A percentile compares a stretch with the other conserved stretches of the same genome.
phyloP scores from a whole-genome alignment of 176 grass and related monocot species.

The Zizania latifolia region DNA sequence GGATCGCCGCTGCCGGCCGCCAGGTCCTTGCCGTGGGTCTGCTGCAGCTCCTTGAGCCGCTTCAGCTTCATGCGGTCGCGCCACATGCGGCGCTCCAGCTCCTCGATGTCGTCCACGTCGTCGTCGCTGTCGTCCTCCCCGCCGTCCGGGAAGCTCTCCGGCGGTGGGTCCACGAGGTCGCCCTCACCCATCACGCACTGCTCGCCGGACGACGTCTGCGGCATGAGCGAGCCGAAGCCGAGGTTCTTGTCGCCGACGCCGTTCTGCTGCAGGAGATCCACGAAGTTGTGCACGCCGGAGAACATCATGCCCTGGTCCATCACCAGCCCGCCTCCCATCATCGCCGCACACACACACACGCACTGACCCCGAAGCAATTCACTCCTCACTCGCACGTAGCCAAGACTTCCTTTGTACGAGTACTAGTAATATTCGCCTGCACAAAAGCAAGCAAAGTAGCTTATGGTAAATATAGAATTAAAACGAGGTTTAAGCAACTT shows the following conservation, averaged over 20 bases:
- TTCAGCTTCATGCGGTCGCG: conserved; percentile 79
- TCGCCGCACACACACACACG: background rate
- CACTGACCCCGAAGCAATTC: background rate
- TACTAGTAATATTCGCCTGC: conserved; percentile 25
- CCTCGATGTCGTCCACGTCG: conserved; percentile 78
- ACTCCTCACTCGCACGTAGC: conserved; percentile 1
- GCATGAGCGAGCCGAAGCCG: conserved; percentile 32
- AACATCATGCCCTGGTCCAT: conserved; percentile 56
- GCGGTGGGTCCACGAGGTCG: conserved; percentile 54
- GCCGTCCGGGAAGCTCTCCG: conserved; percentile 55
- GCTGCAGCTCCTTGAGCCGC: conserved; percentile 81
- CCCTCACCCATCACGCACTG: conserved; percentile 69
- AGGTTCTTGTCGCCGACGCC: conserved; percentile 45
- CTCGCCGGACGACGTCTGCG: conserved; percentile 44
- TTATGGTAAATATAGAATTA: conserved; percentile 2
- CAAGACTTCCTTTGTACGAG: background rate
- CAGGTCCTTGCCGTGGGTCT: conserved; percentile 60
- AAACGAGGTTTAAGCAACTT: background rate
- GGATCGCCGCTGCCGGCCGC: conserved; percentile 20
- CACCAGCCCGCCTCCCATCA: conserved; percentile 53
- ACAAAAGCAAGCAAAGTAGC: conserved; percentile 21
- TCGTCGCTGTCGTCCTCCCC: conserved; percentile 77
- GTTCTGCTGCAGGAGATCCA: conserved; percentile 54
- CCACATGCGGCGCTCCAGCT: conserved; percentile 95
- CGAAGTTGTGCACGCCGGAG: conserved; percentile 60